phyloP scores from a whole-genome alignment of 106 monocot genomes.

The Cymbidium sinense region DNA sequence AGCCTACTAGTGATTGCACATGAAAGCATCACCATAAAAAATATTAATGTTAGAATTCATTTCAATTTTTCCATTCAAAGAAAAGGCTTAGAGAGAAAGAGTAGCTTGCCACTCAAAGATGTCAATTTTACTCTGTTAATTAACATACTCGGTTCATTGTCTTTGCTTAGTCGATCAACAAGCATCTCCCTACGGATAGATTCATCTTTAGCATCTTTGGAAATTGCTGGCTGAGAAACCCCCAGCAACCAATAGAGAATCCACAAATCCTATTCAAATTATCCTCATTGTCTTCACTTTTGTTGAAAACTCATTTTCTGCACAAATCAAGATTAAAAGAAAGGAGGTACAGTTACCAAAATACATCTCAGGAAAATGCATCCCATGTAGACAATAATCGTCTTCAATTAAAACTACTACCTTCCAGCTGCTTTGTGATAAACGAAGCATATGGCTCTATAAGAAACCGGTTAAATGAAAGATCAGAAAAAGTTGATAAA shows the following conservation, averaged over 20 bases:
- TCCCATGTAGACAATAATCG: not conserved
- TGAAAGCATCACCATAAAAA: no score
- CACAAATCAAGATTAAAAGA: constrained; percentile 2
- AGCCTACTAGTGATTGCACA: no score
- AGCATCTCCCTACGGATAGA: constrained; percentile 18
- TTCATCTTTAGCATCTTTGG: constrained; percentile 13
- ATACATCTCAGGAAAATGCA: not conserved
- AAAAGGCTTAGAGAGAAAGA: not conserved
- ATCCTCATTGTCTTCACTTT: constrained; percentile 49
- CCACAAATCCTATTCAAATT: constrained; percentile 71
- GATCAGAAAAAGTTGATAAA: constrained; percentile 73
- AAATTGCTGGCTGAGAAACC: constrained; percentile 12
- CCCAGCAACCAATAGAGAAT: no score
- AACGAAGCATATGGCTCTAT: constrained; percentile 66
- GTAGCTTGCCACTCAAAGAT: constrained; percentile 23
- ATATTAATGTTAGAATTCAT: no score
- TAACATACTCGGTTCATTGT: constrained; percentile 5
- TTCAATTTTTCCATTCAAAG: no score
- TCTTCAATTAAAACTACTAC: constrained; percentile 16
- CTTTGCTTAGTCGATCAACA: constrained; percentile 11
- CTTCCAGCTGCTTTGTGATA: constrained; percentile 57
- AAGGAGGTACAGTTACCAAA: not conserved
- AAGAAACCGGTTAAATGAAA: constrained; percentile 62
- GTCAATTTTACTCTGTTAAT: constrained; percentile 6
- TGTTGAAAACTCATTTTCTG: constrained; percentile 30